phyloP scores from a whole-genome alignment of 331 rosid genomes.

The Stylosanthes scabra region DNA sequence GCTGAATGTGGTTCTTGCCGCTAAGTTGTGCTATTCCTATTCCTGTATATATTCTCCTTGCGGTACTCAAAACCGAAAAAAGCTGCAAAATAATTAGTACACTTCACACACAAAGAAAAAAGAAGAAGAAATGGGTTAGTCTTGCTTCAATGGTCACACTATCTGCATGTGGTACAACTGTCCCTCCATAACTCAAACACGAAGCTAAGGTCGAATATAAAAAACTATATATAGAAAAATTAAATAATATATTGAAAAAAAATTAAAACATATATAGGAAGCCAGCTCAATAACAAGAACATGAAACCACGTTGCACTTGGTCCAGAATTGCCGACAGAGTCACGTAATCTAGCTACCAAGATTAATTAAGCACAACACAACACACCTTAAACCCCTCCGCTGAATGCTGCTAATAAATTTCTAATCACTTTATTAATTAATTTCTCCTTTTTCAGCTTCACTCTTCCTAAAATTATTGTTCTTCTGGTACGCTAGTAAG shows the following conservation, averaged over 20 bases:
- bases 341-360: not conserved
- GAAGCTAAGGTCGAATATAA: not conserved
- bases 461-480: not conserved
- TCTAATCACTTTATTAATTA: not conserved
- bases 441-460: not conserved
- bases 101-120: no score
- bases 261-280: not conserved
- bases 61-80: not conserved
- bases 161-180: conserved; percentile 38
- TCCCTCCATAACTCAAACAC: not conserved
- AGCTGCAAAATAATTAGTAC: conserved; percentile 8
- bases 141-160: not conserved
- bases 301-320: conserved; percentile 29
- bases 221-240: not conserved
- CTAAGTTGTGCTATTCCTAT: no score
- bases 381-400: not conserved
- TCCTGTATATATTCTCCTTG: not conserved
- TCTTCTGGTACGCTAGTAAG: no score
- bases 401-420: not conserved
- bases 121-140: not conserved
- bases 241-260: not conserved
- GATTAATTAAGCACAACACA: not conserved
- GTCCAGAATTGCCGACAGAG: not conserved
- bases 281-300: conserved; percentile 27
- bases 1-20: no score